Evolutionary conservation across 345 rosid species (phyloP).

Genomic region (Cochlearia excelsa): DNA sequence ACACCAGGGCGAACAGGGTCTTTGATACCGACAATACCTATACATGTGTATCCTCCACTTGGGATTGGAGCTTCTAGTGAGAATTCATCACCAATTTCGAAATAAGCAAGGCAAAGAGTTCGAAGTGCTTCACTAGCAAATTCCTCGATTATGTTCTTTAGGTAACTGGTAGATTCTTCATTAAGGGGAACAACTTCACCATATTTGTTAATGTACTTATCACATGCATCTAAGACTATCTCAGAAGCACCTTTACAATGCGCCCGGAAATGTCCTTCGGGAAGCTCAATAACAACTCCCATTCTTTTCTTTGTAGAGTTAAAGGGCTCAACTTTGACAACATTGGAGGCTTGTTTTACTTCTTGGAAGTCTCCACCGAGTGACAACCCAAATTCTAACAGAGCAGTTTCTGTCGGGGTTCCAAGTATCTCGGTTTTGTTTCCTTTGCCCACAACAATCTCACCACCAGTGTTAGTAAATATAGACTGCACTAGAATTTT

Average conservation of each 20-base stretch:
- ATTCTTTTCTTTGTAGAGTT: constrained; percentile 84
- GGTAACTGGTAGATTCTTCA: constrained; percentile 44
- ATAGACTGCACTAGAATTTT: constrained; percentile 69
- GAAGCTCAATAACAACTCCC: constrained; percentile 78
- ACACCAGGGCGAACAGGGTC: constrained; percentile 88
- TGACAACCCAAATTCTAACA: constrained; percentile 75
- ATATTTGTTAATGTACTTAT: constrained; percentile 58
- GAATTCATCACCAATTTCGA: constrained; percentile 59
- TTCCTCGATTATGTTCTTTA: constrained; percentile 53
- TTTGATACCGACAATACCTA: constrained; percentile 83
- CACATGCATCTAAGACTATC: constrained; percentile 67
- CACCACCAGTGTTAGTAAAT: constrained; percentile 88
- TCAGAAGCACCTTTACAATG: constrained; percentile 95
- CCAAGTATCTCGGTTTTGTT: constrained; percentile 79
- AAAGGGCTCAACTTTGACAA: constrained; percentile 86
- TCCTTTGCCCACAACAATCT: constrained; percentile 55
- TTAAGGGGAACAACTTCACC: constrained; percentile 77
- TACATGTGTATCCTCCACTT: constrained; percentile 51
- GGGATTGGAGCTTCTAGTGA: constrained; percentile 57
- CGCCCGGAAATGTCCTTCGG: constrained; percentile 54
- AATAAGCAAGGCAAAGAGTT: constrained; percentile 85
- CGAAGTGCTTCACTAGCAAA: constrained; percentile 94
- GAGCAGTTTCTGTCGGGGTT: constrained; percentile 89
- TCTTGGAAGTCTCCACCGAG: constrained; percentile 76
- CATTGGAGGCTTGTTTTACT: constrained; percentile 46